Evolutionary conservation across 2,329 filamentous ascomycete genomes (phyloP), one percentile per base, ranked within the genome.

Genomic region (Leptographium radiaticola): DNA sequence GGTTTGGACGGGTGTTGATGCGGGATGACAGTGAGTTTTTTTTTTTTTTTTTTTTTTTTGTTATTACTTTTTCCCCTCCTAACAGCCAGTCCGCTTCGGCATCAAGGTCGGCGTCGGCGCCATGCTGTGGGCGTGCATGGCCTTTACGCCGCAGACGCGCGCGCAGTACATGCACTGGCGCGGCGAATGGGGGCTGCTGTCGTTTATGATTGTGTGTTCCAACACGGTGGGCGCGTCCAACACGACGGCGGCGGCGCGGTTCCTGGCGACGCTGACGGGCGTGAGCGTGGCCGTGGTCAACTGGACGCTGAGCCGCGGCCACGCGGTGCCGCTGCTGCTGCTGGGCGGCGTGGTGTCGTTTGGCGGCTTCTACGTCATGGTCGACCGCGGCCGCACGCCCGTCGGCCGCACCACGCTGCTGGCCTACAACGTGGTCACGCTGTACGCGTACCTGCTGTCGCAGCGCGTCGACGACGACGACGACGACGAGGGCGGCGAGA

Each of bases 181-280:
- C 65, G 91, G 91, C 34, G 93, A 98, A 74, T 98, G 93, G 93
- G 93, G 93, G 25, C 75, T 98, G 2, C 68, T 98, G 53, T 95
- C 89, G 0, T 97, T 95, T 72, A 97, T 97, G 91, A 83, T 97
- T 64, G 93, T 98, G 30, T 95, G 90, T 65, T 89, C 87, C 40
- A 97, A 96, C 89, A 98, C 91, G 0, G 91, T 96, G 25, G 93
- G 93, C 33, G 89, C 93, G 9, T 88, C 89, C 30, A 98, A 97
- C 67, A 95, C 91, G 1, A 96, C 91, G 0, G 90, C 89, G 5
- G 82, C 83, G 63, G 83, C 90, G 49, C 83, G 93, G 60, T 91
- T 97, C 64, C 74, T 88, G 10, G 93, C 91, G 55, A 98, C 91
- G 1, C 75, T 89, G 38, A 74, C 94, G 40, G 93, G 93, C 18